Evolutionary conservation across 345 rosid genomes (phyloP), one percentile per base, ranked within the genome.

Genomic region (Aurinia saxatilis): DNA sequence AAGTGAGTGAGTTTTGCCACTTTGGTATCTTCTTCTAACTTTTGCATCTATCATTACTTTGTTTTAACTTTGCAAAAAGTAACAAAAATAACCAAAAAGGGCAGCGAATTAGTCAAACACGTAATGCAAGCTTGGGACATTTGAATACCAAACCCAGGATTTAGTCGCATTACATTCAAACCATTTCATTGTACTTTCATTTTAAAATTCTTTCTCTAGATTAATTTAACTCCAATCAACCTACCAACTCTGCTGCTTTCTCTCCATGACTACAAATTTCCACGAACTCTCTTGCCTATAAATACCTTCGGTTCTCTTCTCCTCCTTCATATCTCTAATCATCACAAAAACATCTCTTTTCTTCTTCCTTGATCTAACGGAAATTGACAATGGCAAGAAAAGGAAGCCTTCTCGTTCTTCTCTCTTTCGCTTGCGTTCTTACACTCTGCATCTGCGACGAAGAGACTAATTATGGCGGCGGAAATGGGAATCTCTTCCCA

Each of bases 401-500:
- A 5, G 38, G 51, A 59, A 61, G 63, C 80, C 50, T 69, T 55
- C 60, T 81, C 31, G 15, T 76, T 23, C 53, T 71, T 60, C 23
- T 81, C 33, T 49, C 73, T 66, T 68, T 90, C 8, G 61, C 85
- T 63, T 78, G 74, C 61, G 11, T 72, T 51, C 70, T 71, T 41
- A 78, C 84, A 13, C 73, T 77, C 41, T 76, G 85, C 71, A 46
- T 80, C 34, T 62, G 73, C 11, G 54, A 58, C 6, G 52, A 56
- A 18, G 73, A 72, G 73, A 52, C 36, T 23, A 35, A 35, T 11
- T 56, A 27, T 50, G 35, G 16, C 8, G 76, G 59, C 1, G 17
- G 7, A 9, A 69, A 35, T 11, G 82, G 79, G 10, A 70, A 63
- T 51, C 82, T 91, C 11, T 70, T 71, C 34, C 80, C 91, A 0